phyloP scores from a whole-genome alignment of 176 grass and related monocot species.

The Aegilops longissima region DNA sequence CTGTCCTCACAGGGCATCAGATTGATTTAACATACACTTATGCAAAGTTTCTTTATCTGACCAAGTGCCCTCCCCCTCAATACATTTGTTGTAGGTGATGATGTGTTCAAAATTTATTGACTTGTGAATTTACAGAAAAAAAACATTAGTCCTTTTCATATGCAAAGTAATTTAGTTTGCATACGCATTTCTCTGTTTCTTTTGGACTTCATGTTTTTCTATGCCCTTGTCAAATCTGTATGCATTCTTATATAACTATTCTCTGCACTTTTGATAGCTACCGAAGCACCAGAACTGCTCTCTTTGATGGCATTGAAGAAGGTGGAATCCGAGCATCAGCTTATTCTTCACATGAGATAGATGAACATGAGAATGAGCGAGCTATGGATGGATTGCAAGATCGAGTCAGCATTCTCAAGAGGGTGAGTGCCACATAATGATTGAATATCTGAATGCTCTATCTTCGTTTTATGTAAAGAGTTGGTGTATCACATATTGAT shows the following conservation, averaged over 20 bases:
- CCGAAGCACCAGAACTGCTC: conserved; percentile 60
- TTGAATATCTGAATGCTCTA: background rate
- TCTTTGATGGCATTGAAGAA: conserved; percentile 96
- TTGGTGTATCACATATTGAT: background rate
- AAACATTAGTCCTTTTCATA: background rate
- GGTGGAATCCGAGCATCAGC: conserved; percentile 68
- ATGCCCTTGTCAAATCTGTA: background rate
- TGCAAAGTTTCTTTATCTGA: conserved; percentile 1
- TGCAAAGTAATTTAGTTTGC: background rate
- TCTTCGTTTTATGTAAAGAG: background rate
- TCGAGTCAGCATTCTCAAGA: conserved; percentile 93
- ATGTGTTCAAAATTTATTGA: conserved; percentile 1
- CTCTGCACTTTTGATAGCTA: conserved; percentile 38
- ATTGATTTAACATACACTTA: conserved; percentile 7
- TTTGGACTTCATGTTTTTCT: background rate
- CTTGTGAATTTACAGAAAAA: background rate
- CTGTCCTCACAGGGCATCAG: background rate
- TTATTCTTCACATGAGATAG: conserved; percentile 86
- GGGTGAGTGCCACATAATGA: conserved; percentile 51
- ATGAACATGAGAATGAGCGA: conserved; percentile 77
- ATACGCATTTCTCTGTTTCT: background rate
- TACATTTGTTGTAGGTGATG: background rate
- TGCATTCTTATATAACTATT: background rate
- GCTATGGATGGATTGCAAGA: conserved; percentile 91
- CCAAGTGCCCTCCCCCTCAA: background rate